Evolutionary conservation across 2,329 filamentous ascomycete species (phyloP).

Genomic region (Ascochyta viciae-villosae): DNA sequence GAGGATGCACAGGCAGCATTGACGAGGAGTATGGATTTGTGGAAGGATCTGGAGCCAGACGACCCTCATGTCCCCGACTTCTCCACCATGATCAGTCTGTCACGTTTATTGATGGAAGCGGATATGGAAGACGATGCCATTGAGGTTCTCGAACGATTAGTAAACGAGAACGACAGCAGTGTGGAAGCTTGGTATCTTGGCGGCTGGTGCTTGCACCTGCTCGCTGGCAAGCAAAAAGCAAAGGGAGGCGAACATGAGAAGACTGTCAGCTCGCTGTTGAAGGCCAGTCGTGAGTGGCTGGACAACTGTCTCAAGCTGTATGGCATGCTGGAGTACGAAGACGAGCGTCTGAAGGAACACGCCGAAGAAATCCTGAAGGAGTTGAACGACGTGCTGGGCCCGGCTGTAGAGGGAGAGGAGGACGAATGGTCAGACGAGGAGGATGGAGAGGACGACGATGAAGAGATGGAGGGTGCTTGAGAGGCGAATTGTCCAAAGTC

Average conservation of each 20-base stretch:
- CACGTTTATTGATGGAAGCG: constrained; percentile 87
- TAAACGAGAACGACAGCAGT: constrained; percentile 89
- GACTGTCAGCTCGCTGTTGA: constrained; percentile 65
- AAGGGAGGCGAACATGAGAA: constrained; percentile 58
- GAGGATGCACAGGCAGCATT: constrained; percentile 85
- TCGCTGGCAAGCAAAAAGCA: constrained; percentile 71
- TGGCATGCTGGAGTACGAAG: constrained; percentile 80
- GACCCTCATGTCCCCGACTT: constrained; percentile 83
- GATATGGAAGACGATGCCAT: constrained; percentile 85
- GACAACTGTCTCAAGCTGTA: constrained; percentile 83
- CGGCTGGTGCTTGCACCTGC: constrained; percentile 87
- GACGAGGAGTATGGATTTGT: constrained; percentile 78
- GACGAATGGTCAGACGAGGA: constrained; percentile 50
- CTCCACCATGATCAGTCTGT: constrained; percentile 80
- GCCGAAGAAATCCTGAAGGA: constrained; percentile 71
- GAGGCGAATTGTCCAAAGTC: not conserved
- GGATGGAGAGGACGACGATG: constrained; percentile 46
- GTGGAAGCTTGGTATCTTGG: constrained; percentile 98
- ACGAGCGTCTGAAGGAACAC: constrained; percentile 78
- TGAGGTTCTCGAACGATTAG: constrained; percentile 81
- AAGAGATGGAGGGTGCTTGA: constrained; percentile 51
- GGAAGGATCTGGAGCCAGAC: constrained; percentile 78
- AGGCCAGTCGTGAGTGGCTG: constrained; percentile 82
- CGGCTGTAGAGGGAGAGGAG: constrained; percentile 52
- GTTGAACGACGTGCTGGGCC: constrained; percentile 54